Percentiles rank a stretch among this genome's conserved stretches.
phyloP scores from a whole-genome alignment of 805 yeast genomes.

The Candida montana region DNA sequence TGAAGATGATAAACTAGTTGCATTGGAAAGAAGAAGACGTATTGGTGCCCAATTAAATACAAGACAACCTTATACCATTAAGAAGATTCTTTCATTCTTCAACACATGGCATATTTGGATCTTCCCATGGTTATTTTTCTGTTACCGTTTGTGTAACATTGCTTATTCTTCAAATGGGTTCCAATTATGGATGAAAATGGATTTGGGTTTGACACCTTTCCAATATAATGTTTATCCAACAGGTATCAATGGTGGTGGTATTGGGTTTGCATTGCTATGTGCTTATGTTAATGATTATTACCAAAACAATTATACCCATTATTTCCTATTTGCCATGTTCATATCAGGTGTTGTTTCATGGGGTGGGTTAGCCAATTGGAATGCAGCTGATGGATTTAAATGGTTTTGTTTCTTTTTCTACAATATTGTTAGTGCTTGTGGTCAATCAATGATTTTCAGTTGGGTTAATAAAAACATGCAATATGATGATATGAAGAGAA shows the following conservation, averaged over 20 bases:
- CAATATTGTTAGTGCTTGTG: constrained; percentile 45
- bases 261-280: constrained; percentile 30
- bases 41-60: constrained; percentile 40
- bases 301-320: constrained; percentile 31
- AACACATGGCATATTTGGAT: constrained; percentile 45
- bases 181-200: constrained; percentile 40
- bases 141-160: constrained; percentile 18
- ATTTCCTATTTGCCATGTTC: constrained; percentile 35
- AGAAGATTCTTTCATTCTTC: constrained; percentile 32
- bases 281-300: constrained; percentile 35
- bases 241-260: constrained; percentile 34
- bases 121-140: constrained; percentile 31
- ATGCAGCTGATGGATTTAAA: constrained; percentile 42
- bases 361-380: constrained; percentile 42
- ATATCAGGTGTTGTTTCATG: constrained; percentile 36
- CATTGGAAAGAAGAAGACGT: constrained; percentile 40
- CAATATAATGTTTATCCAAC: constrained; percentile 40
- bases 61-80: constrained; percentile 35
- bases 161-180: constrained; percentile 38
- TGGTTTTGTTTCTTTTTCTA: constrained; percentile 45
- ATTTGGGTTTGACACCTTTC: constrained; percentile 27
- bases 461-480: constrained; percentile 48
- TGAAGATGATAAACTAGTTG: constrained; percentile 37
- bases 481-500: constrained; percentile 29
- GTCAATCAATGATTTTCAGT: constrained; percentile 50